phyloP scores from a whole-genome alignment of 2,329 filamentous ascomycete species.

The Aspergillus sp. region DNA sequence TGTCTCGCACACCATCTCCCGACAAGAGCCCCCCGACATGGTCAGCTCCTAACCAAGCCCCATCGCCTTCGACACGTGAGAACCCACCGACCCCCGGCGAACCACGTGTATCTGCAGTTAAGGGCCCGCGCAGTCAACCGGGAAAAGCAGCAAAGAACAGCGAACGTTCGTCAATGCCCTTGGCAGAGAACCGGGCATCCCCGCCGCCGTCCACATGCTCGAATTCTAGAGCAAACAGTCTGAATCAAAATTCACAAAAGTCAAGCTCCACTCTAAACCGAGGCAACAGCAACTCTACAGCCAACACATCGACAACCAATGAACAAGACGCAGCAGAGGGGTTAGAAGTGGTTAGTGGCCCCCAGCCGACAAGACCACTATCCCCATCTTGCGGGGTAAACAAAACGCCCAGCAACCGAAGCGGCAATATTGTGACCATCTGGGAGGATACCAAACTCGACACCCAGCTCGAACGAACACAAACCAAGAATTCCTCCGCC shows the following conservation, averaged over 20 bases:
- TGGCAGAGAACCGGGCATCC: constrained; percentile 8
- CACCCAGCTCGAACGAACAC: constrained; percentile 11
- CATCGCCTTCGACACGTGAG: constrained; percentile 18
- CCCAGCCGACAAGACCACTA: background rate
- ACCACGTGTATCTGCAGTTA: constrained; percentile 26
- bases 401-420: constrained; percentile 10
- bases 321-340: constrained; percentile 7
- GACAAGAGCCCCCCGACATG: constrained; percentile 20
- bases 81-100: constrained; percentile 20
- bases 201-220: background rate
- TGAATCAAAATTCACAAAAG: constrained; percentile 18
- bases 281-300: constrained; percentile 14
- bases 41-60: constrained; percentile 15
- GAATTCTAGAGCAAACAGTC: background rate
- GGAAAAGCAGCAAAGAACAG: constrained; percentile 14
- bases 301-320: constrained; percentile 5
- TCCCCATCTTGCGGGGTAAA: constrained; percentile 6
- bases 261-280: constrained; percentile 23
- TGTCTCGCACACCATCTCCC: constrained; percentile 26
- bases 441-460: constrained; percentile 28
- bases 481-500: constrained; percentile 11
- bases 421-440: constrained; percentile 28
- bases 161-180: constrained; percentile 9
- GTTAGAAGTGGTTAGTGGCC: background rate
- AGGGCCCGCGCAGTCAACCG: constrained; percentile 29